Evolutionary conservation across 2,329 filamentous ascomycete species (phyloP), one percentile per base, ranked within the genome.

Genomic region (Dactylonectria estremocensis): DNA sequence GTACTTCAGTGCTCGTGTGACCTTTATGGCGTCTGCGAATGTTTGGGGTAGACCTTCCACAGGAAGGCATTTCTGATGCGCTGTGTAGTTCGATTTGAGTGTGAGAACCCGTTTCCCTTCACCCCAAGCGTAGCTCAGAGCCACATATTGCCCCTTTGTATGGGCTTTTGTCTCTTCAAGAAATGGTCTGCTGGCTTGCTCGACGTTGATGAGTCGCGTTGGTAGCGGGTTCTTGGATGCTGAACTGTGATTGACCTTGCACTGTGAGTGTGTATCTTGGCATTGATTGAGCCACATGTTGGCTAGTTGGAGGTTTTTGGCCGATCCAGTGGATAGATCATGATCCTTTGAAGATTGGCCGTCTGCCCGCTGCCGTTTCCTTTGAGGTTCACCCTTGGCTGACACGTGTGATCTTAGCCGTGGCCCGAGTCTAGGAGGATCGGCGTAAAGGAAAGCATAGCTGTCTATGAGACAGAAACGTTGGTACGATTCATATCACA

Each of bases 71-170:
- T 48, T 10, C 5, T 61, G 49, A 33, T 66, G 46, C 5, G 3
- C 9, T 2, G 33, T 2, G 35, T 61, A 59, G n/a, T 66, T 69
- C 7, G 31, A 11, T 13, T 48, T 52, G 5, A 14, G 7, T 1
- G 68, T 66, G 8, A 22, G 28, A 8, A 66, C 31, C 20, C 33
- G 45, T 16, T 54, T 16, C 9, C 46, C 60, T 5, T 55, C 24
- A 1, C 68, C 68, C 68, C 68, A 70, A 20, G 43, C 54, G 43
- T 70, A 68, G 49, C 68, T 70, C 31, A 70, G 45, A 13, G 56
- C 68, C 5, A 67, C 37, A 24, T 66, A 69, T 2, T 63, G 59
- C 5, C 52, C 63, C 43, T 22, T 49, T 9, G 40, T 45, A 16
- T 37, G 33, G 3, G 52, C 3, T 3, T 10, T 35, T 8, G 66